Base-by-base conservation (phyloP, 1,139 yeast species). In the Debaryomyces udenii region DNA sequence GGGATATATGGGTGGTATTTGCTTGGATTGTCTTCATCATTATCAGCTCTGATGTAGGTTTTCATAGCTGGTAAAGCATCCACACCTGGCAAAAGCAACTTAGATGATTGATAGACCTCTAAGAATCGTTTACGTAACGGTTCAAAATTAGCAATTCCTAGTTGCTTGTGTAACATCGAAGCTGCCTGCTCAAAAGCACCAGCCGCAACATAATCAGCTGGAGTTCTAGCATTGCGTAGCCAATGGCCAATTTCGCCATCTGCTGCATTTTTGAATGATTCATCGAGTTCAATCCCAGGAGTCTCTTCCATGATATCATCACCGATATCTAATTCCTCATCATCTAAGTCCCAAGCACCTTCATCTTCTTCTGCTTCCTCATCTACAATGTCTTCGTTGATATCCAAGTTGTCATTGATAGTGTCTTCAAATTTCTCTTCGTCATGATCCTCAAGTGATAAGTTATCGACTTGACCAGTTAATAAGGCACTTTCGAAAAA, bases 161-260 rank as follows among this genome's bases (percentile, higher is more conserved):
- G 75, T 66, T 94, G 99, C 56, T 94, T 86, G 66, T 86, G 81
- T 56, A 94, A 77, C 58, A 94, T 78, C 53, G 89, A 93, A 28
- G 97, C 94, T 34, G 99, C 99, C 47, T 93, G 88, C 50, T 91
- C 98, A 61, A 91, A 90, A 4, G 95, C 88, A 52, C 99, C 99
- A 2, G 97, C 91, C 1, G 99, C 97, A 56, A 86, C 90, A 55
- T 89, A 89, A 28, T 88, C 90, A 28, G 96, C 98, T 3, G 98
- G 90, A 39, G 93, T 78, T 48, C 86, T 87, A 11, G 97, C 88
- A 65, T 86, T 88, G 50, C 93, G 85, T 31, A 87, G 78, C 99
- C 99, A 94, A 50, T 68, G 66, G 3, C 85, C 85, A 30, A 83
- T 64, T 62, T 93, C 97, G 27, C 82, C 78, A 14, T 76, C 74